Base-by-base conservation (phyloP, 805 yeast species). In the Wickerhamia fluorescens region DNA sequence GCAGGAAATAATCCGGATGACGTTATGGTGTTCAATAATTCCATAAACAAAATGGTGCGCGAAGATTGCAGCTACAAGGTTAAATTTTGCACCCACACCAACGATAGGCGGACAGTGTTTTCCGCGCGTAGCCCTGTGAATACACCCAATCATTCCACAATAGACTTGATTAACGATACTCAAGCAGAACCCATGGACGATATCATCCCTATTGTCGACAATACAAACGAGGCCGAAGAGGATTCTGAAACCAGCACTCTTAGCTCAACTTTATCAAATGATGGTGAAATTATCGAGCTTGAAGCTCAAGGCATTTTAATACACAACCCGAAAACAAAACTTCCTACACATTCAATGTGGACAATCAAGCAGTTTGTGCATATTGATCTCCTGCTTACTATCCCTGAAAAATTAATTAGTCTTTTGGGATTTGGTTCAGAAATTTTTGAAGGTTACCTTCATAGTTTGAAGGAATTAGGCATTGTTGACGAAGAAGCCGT, bases 221-320 rank as follows among this genome's bases (percentile, higher is more conserved):
- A 7, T 10, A 7, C 7, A 8, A 18, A 18, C 25, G 17, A 27
- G 3, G 13, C 21, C 6, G 29, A 27, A 14, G 24, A 9, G 6
- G 31, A 34, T 16, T 31, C 40, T 3, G 35, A 30, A n/a, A 31
- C 24, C 7, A 34, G 40, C 21, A 34, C 35, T 2, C 13, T 30
- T 17, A 41, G 44, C 35, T 53, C 66, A 3, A 60, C 59, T 28
- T 40, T 60, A 7, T 59, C 61, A 2, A 75, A 78, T 12, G 75
- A 76, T 42, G 81, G 80, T 5, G 74, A 69, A 7, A 57, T 71
- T 10, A 71, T 78, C 6, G 89, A 84, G 40, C 59, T 88, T 22
- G 97, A 89, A 52, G 97, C 96, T 1, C 96, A 89, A 47, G 98
- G 98, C 3, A 79, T 92, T 7, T 53, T 89, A 13, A 78, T 92